Percentiles rank a stretch among this genome's conserved stretches.
phyloP scores from a whole-genome alignment of 1,139 yeast species.

The Sugiyamaella grinbergsii region DNA sequence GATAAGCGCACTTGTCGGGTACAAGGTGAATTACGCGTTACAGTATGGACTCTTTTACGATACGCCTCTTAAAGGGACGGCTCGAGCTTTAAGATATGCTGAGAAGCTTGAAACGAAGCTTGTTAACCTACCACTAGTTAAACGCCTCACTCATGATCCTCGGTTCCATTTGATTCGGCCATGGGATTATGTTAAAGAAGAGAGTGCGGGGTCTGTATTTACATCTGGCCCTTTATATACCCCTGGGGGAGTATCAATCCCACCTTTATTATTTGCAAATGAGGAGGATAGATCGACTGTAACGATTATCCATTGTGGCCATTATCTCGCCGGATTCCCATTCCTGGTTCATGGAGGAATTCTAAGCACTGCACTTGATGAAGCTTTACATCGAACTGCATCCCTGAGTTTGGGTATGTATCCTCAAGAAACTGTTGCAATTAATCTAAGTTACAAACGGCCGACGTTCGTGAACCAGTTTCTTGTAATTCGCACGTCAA shows the following conservation, averaged over 20 bases:
- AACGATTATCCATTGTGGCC: constrained; percentile 75
- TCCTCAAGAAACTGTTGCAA: constrained; percentile 40
- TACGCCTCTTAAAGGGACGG: constrained; percentile 13
- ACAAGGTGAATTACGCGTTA: constrained; percentile 8
- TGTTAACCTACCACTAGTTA: constrained; percentile 55
- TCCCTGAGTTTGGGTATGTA: constrained; percentile 42
- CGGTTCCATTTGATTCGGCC: constrained; percentile 52
- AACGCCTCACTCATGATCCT: constrained; percentile 48
- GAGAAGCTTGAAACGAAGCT: constrained; percentile 42
- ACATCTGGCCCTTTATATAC: constrained; percentile 47
- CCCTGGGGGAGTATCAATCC: constrained; percentile 79
- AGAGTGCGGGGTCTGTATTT: constrained; percentile 39
- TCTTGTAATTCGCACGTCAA: constrained; percentile 60
- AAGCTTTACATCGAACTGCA: constrained; percentile 64
- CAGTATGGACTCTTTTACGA: constrained; percentile 5
- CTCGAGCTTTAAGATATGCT: constrained; percentile 15
- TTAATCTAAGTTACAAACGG: constrained; percentile 60
- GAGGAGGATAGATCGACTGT: constrained; percentile 56
- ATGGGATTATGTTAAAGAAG: constrained; percentile 55
- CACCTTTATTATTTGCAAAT: constrained; percentile 71
- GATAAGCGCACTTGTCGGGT: constrained; percentile 15
- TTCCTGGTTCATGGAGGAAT: constrained; percentile 89
- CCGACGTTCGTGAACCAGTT: constrained; percentile 86
- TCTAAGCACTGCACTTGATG: constrained; percentile 78
- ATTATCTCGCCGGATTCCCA: constrained; percentile 82